These are phyloP conservation scores for Suhomyces xylopsoci DNA, from an alignment of 805 yeast genomes.

Conservation along the genomic window DNA sequence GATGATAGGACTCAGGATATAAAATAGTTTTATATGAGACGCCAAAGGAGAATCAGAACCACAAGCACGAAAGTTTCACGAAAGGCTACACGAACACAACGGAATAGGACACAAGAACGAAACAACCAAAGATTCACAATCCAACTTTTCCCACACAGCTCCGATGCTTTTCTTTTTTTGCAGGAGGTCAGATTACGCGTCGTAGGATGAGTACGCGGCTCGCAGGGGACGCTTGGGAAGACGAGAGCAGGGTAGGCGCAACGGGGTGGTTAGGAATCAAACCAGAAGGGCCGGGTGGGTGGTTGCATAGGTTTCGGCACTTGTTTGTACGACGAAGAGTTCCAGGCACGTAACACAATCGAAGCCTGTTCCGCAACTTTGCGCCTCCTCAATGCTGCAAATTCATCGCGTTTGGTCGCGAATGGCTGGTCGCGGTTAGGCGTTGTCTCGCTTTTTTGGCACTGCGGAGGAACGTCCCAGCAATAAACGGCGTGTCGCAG, in stretches of 20 bases:
- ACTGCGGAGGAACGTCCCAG: not conserved
- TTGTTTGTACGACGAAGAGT: not conserved
- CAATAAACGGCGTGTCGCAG: constrained; percentile 2
- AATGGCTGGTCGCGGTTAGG: not conserved
- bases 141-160: not conserved
- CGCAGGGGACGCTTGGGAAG: not conserved
- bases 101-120: not conserved
- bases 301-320: not conserved
- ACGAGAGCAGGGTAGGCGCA: not conserved
- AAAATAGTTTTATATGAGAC: constrained; percentile 7
- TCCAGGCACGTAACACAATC: not conserved
- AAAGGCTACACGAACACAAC: not conserved
- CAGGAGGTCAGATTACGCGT: constrained; percentile 3
- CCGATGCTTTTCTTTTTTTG: not conserved
- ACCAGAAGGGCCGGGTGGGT: not conserved
- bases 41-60: constrained; percentile 1
- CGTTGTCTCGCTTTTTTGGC: not conserved
- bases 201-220: not conserved
- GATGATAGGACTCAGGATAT: not conserved
- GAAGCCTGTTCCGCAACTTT: not conserved
- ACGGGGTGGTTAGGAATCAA: not conserved
- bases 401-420: not conserved
- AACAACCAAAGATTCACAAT: not conserved
- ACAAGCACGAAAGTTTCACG: not conserved
- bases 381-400: not conserved